These are phyloP conservation scores for Yamadazyma ubonensis DNA, from an alignment of 805 yeast genomes.

Conservation along the genomic window DNA sequence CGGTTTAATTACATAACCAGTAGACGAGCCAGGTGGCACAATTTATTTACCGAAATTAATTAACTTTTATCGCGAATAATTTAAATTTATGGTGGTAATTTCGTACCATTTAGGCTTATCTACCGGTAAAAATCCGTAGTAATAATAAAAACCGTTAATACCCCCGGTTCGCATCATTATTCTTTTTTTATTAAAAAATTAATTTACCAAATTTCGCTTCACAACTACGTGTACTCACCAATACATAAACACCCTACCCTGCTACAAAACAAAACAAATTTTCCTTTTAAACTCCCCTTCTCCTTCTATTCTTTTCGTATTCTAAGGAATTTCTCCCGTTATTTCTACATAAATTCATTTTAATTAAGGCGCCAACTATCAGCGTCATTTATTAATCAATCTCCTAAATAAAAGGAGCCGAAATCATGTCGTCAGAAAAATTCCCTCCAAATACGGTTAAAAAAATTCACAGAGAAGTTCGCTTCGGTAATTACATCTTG, in stretches of 20 bases:
- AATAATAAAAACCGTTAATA: neutral
- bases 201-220: neutral
- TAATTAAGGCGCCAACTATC: neutral
- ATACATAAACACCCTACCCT: constrained; percentile 5
- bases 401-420: neutral
- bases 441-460: constrained; percentile 11
- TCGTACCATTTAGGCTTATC: neutral
- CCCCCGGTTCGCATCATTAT: neutral
- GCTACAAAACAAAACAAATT: constrained; percentile 4
- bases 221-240: constrained; percentile 8
- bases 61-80: too few species aligned
- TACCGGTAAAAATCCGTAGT: too few species aligned
- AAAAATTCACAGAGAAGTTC: constrained; percentile 50
- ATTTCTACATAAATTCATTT: neutral
- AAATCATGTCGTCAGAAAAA: constrained; percentile 6
- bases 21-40: constrained; percentile 1
- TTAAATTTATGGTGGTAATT: neutral
- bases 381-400: neutral
- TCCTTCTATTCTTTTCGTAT: neutral
- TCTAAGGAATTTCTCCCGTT: neutral
- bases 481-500: constrained; percentile 86
- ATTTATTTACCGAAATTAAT: neutral
- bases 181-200: neutral
- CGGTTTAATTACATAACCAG: neutral
- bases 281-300: constrained; percentile 1